Percentiles rank a stretch among this genome's conserved stretches.
Evolutionary conservation across 1,284 basidiomycete species (phyloP).

Genomic region (Rhodotorula sp.): DNA sequence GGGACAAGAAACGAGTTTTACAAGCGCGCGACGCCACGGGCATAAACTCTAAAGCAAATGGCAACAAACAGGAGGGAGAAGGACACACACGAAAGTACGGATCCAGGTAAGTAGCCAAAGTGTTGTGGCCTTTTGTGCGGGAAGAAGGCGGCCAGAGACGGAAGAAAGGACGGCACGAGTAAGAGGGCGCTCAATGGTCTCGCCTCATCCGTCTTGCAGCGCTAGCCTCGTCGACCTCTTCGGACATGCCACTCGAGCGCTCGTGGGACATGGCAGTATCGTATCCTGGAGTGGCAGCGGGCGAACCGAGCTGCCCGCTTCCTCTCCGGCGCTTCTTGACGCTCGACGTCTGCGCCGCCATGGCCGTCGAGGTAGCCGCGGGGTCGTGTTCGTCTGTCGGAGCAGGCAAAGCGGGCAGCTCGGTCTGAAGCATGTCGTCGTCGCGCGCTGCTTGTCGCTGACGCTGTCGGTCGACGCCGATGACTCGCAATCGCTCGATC

Average conservation of each 20-base stretch:
- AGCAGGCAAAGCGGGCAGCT: not conserved
- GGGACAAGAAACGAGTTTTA: too few relatives aligned
- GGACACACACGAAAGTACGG: not conserved
- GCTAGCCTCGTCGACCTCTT: too few relatives aligned
- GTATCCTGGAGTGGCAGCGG: too few relatives aligned
- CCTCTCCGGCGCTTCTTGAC: constrained; percentile 5
- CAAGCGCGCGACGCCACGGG: too few relatives aligned
- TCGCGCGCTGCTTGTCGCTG: constrained; percentile 21
- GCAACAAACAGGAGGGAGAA: not conserved
- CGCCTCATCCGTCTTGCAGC: too few relatives aligned
- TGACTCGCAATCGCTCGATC: constrained; percentile 71
- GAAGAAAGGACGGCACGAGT: not conserved
- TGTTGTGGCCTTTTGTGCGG: too few relatives aligned
- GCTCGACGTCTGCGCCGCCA: not conserved
- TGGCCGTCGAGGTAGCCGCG: constrained; percentile 1
- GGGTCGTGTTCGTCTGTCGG: not conserved
- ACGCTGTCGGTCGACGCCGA: constrained; percentile 65
- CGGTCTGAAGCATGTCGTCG: not conserved
- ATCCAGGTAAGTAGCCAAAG: not conserved
- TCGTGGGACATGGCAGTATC: too few relatives aligned
- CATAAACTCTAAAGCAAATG: not conserved
- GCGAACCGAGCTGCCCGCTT: too few relatives aligned
- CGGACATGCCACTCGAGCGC: too few relatives aligned
- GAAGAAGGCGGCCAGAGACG: not conserved
- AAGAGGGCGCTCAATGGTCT: not conserved